Evolutionary conservation across 2,329 filamentous ascomycete species (phyloP).

Genomic region (Fusarium nisikadoi): DNA sequence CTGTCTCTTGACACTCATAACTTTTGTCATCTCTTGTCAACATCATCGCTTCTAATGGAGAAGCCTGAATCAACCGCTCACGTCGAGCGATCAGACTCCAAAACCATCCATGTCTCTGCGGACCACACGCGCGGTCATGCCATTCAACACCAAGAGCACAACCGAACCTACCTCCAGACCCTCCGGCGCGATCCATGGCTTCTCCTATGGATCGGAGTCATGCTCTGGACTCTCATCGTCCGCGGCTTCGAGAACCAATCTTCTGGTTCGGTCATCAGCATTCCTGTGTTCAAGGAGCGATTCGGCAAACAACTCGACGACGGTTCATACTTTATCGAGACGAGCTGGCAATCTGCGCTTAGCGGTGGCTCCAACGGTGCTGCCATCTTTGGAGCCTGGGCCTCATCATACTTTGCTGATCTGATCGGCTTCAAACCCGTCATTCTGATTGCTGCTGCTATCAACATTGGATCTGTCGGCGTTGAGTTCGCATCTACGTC

Average conservation of each 20-base stretch:
- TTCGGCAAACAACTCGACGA: slow-evolving; percentile 27
- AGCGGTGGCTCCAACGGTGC: slow-evolving; percentile 41
- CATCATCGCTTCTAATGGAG: background rate
- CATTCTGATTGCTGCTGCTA: slow-evolving; percentile 24
- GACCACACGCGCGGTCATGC: slow-evolving; percentile 39
- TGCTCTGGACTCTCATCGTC: slow-evolving; percentile 47
- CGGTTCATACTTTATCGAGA: slow-evolving; percentile 38
- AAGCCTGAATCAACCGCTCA: slow-evolving; percentile 18
- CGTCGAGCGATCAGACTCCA: slow-evolving; percentile 9
- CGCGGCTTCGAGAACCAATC: slow-evolving; percentile 45
- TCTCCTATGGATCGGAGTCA: slow-evolving; percentile 46
- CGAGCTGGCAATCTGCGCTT: slow-evolving; percentile 46
- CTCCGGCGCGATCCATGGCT: slow-evolving; percentile 45
- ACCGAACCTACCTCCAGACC: slow-evolving; percentile 40
- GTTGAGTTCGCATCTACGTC: slow-evolving; percentile 47
- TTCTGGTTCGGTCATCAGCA: slow-evolving; percentile 37
- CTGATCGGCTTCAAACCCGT: slow-evolving; percentile 39
- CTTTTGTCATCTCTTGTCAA: too few species aligned
- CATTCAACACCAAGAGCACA: slow-evolving; percentile 46
- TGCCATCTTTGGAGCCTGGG: slow-evolving; percentile 41
- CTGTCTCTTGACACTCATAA: background rate
- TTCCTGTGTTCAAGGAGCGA: slow-evolving; percentile 33
- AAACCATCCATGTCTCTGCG: background rate
- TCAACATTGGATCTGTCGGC: slow-evolving; percentile 45
- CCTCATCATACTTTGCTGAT: slow-evolving; percentile 42